These are phyloP conservation scores for Truncatella angustata DNA, from an alignment of 2,329 filamentous ascomycete species.

Conservation along the genomic window DNA sequence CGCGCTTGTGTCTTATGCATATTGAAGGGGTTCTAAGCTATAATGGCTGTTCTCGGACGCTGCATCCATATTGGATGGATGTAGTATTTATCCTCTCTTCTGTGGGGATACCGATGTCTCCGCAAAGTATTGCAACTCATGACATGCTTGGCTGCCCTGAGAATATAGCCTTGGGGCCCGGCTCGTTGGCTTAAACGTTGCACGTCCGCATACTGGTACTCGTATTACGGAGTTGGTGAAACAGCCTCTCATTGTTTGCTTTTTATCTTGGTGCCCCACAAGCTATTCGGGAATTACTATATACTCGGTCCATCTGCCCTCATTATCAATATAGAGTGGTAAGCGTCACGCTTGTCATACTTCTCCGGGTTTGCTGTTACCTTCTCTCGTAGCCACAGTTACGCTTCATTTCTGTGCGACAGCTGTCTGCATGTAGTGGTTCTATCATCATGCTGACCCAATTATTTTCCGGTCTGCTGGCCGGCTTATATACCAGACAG, in stretches of 20 bases:
- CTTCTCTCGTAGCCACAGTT: not conserved
- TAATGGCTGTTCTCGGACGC: not conserved
- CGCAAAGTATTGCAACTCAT: not conserved
- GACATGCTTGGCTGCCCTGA: not conserved
- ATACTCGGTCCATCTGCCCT: not conserved
- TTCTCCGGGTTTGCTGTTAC: not conserved
- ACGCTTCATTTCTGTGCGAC: too few species aligned
- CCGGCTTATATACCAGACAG: not conserved
- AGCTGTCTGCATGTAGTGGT: not conserved
- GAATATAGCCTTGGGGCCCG: not conserved
- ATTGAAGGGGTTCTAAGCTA: not conserved
- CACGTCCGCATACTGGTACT: not conserved
- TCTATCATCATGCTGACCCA: not conserved
- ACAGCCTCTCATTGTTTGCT: not conserved
- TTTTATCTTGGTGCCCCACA: too few species aligned
- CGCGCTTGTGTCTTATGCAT: not conserved
- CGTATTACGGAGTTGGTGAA: constrained; percentile 7
- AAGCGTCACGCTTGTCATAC: not conserved
- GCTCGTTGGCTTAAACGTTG: not conserved
- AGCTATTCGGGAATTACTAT: too few species aligned
- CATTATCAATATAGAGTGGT: not conserved
- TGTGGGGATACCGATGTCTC: not conserved
- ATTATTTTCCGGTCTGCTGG: constrained; percentile 2
- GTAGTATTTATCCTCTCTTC: not conserved
- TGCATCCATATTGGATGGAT: not conserved